Base-by-base conservation (phyloP, 257 asterid genomes). In the Paulownia fortunei region DNA sequence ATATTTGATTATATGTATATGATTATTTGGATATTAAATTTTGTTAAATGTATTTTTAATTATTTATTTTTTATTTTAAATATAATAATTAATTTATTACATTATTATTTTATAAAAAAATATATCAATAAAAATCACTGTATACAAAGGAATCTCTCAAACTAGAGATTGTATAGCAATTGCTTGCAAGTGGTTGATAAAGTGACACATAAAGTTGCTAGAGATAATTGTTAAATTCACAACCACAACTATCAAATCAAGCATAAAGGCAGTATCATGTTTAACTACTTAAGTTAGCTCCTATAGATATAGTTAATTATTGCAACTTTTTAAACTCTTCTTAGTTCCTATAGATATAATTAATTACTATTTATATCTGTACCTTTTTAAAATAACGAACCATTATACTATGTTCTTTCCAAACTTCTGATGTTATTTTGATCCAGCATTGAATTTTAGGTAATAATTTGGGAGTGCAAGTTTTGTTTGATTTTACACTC, bases 161-260 rank as follows among this genome's bases (percentile, higher is more conserved):
- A 18, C 26, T 37, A n/a, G 10, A 32, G 23, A 3, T 27, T 12
- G 23, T 6, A 61, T 6, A 61, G 44, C 12, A 21, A 6, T 61
- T 61, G 21, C 37, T 12, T 8, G 65, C 44, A 15, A 61, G 70
- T 32, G 70, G 51, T 34, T 6, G 70, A 32, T 37, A 34, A n/a
- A 36, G n/a, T 13, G 69, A 2, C 69, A 34, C 12, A 37, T 4
- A 73, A 69, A 70, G 77, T 70, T 59, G 58, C 65, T 69, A 4
- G 24, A 70, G 30, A 69, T 39, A 36, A 16, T 10, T n/a, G 74
- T 18, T 54, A 11, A 47, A 23, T 79, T 58, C 30, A 23, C 59
- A 34, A 58, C 69, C 46, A 15, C 70, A 73, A 72, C 79, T 63
- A 72, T 72, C 79, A 55, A 63, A 63, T 79, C 79, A 72, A 79